Conservation (phyloP, 768 basidiomycete genomes). For the Russula lepida region DNA sequence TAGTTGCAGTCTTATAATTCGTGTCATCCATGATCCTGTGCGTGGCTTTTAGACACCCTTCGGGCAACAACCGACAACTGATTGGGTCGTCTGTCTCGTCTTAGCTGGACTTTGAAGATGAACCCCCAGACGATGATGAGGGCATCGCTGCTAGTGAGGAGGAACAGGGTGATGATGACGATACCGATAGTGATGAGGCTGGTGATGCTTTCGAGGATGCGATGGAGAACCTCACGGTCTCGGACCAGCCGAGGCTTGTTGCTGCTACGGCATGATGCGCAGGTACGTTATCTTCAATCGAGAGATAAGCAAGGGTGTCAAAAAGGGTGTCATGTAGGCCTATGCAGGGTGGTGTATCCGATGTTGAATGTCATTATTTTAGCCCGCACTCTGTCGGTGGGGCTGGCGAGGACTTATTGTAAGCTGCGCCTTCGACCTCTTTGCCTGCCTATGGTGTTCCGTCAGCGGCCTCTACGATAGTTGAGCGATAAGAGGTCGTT, state of each 20-base stretch:
- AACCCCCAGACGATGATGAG: slow-evolving; percentile 39
- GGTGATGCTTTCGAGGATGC: slow-evolving; percentile 56
- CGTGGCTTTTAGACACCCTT: too few species aligned
- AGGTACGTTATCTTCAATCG: neutral
- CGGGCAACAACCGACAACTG: too few species aligned
- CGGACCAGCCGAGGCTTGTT: slow-evolving; percentile 27
- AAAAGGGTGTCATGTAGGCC: neutral
- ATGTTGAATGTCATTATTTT: neutral
- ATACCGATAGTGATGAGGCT: slow-evolving; percentile 23
- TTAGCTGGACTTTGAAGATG: slow-evolving; percentile 81
- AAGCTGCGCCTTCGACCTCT: neutral
- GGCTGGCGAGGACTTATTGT: neutral
- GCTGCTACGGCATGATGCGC: slow-evolving; percentile 24
- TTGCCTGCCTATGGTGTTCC: neutral
- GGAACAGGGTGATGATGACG: slow-evolving; percentile 20
- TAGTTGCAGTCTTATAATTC: slow-evolving; percentile 86
- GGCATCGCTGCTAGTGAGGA: slow-evolving; percentile 29
- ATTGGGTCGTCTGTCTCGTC: neutral
- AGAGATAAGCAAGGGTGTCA: neutral
- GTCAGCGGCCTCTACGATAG: too few species aligned
- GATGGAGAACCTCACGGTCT: slow-evolving; percentile 51
- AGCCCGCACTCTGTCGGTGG: neutral
- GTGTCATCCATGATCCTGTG: slow-evolving; percentile 93
- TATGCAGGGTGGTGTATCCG: neutral
- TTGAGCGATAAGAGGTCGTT: neutral